Base-by-base conservation (phyloP, 352 stramenopile species). In the Globisporangium heterothallicum region DNA sequence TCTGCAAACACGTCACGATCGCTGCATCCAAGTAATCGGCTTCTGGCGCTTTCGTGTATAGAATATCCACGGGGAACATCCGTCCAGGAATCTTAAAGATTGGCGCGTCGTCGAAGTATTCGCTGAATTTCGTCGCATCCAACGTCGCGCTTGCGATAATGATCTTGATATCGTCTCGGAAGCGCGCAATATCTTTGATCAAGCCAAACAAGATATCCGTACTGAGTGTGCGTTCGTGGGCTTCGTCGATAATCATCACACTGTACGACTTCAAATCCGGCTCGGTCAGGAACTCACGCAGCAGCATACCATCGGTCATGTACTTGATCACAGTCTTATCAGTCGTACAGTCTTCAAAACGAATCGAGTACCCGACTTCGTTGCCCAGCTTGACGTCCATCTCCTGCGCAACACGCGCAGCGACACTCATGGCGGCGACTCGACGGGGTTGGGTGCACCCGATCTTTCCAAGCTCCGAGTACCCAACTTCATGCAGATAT, bases 241-340 rank as follows among this genome's bases (percentile, higher is more conserved):
- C 96, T 72, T 99, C 96, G 66, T 99, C 97, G 60, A 99, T 97
- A 51, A 99, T 97, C 72, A 99, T 98, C 36, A 97, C 95, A 26
- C 78, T 97, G 74, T 99, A 99, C 30, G 85, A 91, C 50, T 86
- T 92, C n/a, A 98, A 66, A 59, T 96, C 95, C 0, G 97, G 97
- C 67, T 99, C 96, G 4, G 93, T 99, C 42, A 99, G 70, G 61
- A 99, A 98, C 70, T 99, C 97, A 36, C 96, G 87, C 34, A 99
- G 74, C 21, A 99, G 70, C 96, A 99, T 99, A 65, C 97, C 97
- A 67, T 99, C 97, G 1, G 97, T 99, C 94, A 99, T 99, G 78
- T 99, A 99, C 69, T 98, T 97, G 50, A 99, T 91, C 24, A 95
- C 68, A 1, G 97, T 99, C 46, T 97, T 92, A 52, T 98, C 91